Base-by-base conservation (phyloP, 306 rosid genomes). In the Prinsepia uniflora region DNA sequence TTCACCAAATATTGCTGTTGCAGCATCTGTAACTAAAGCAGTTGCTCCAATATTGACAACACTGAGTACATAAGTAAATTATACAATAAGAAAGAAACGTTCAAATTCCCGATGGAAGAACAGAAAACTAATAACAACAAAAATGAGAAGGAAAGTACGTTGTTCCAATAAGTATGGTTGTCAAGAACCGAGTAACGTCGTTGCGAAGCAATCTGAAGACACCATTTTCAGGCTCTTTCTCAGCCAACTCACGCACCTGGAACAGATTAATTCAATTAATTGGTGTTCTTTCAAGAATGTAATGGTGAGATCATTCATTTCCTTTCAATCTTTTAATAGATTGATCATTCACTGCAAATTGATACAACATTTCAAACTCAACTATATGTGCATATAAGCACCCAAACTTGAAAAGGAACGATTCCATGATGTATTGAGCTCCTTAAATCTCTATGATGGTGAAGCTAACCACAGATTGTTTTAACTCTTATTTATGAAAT, bases 111-210 rank as follows among this genome's bases (percentile, higher is more conserved):
- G 55, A 68, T 19, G 64, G 75, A 65, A 70, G 43, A 71, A 50
- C 10, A 7, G 70, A 65, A 63, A 53, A 50, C 43, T n/a, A 63
- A 54, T 65, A 17, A 53, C 53, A 75, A 72, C 34, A 84, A 72
- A 54, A 34, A 58, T 43, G 24, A 65, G 73, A 83, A 69, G 83
- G 64, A 50, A 41, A 86, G 71, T 91, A 95, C 99, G 97, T 95
- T 82, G 99, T 95, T 92, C 99, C 99, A 59, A 95, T 95, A 57
- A 95, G 92, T 86, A 95, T 91, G 71, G 99, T 95, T 67, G 99
- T 89, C 74, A 95, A 96, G 84, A 95, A 95, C 46, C 96, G 92
- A 22, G 97, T 82, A 72, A 92, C 96, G 64, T 92, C 98, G 54
- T 87, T 89, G 41, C 96, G 89, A 71, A 92, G 98, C 84, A 89